phyloP scores from a whole-genome alignment of 805 yeast genomes.

The Groenewaldozyma tartarivorans region DNA sequence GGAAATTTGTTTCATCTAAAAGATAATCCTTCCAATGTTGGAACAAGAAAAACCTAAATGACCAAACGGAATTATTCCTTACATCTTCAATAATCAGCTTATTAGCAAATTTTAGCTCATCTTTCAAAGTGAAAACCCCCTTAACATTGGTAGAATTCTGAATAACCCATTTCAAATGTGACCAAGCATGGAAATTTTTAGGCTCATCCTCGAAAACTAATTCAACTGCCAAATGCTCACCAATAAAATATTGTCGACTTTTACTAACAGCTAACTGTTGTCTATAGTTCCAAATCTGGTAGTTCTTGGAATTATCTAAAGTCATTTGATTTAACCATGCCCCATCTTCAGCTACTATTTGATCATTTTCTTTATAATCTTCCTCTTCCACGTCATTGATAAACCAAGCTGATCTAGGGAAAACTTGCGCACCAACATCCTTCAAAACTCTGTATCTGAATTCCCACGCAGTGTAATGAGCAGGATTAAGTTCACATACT shows the following conservation, averaged over 20 bases:
- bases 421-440: conserved; percentile 25
- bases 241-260: conserved; percentile 22
- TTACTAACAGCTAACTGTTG: conserved; percentile 43
- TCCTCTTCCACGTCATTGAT: conserved; percentile 2
- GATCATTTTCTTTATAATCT: conserved; percentile 12
- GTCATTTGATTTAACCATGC: conserved; percentile 76
- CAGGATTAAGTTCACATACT: conserved; percentile 64
- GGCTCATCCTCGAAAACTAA: conserved; percentile 68
- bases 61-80: conserved; percentile 91
- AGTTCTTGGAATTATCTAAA: conserved; percentile 72
- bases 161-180: conserved; percentile 79
- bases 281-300: conserved; percentile 95
- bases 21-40: conserved; percentile 11
- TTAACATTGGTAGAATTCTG: conserved; percentile 19
- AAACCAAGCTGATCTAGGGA: conserved; percentile 15
- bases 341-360: conserved; percentile 39
- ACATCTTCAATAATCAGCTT: conserved; percentile 60
- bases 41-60: conserved; percentile 60
- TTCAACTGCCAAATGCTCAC: conserved; percentile 59
- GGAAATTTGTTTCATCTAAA: conserved; percentile 18
- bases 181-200: conserved; percentile 96
- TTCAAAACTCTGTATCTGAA: conserved; percentile 27
- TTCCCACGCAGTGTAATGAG: conserved; percentile 86
- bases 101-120: conserved; percentile 15
- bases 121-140: background rate